phyloP scores from a whole-genome alignment of 306 rosid genomes.

The Acacia crassicarpa region DNA sequence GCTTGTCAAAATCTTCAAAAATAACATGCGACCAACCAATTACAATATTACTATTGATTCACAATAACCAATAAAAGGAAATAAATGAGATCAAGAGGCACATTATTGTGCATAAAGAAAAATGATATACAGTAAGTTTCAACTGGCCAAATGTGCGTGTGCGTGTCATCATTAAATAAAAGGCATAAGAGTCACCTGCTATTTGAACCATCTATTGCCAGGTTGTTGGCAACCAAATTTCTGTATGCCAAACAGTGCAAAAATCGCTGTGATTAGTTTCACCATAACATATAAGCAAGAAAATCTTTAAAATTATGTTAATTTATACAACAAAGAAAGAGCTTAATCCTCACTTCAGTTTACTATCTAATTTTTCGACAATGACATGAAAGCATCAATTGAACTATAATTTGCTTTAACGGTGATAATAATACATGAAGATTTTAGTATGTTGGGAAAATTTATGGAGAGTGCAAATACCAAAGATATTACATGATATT shows the following conservation, averaged over 20 bases:
- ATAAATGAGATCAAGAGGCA: neutral
- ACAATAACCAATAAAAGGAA: neutral
- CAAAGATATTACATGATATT: neutral
- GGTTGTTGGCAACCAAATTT: conserved; percentile 78
- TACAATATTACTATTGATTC: neutral
- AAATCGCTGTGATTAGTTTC: conserved; percentile 27
- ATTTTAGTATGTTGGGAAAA: neutral
- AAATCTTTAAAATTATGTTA: conserved; percentile 11
- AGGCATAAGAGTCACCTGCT: conserved; percentile 51
- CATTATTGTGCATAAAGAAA: neutral
- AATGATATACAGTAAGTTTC: neutral
- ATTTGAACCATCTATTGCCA: conserved; percentile 46
- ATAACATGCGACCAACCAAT: neutral
- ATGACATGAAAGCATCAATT: conserved; percentile 1
- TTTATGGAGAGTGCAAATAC: neutral
- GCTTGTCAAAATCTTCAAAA: neutral
- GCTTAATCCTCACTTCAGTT: neutral
- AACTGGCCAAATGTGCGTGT: neutral
- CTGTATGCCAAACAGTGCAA: conserved; percentile 45
- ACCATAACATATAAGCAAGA: neutral
- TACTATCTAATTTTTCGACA: neutral
- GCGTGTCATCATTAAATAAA: neutral
- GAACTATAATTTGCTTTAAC: neutral
- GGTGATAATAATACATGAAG: neutral
- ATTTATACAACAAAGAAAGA: neutral